phyloP scores from a whole-genome alignment of 2,329 filamentous ascomycete species.

The Amphichorda felina region DNA sequence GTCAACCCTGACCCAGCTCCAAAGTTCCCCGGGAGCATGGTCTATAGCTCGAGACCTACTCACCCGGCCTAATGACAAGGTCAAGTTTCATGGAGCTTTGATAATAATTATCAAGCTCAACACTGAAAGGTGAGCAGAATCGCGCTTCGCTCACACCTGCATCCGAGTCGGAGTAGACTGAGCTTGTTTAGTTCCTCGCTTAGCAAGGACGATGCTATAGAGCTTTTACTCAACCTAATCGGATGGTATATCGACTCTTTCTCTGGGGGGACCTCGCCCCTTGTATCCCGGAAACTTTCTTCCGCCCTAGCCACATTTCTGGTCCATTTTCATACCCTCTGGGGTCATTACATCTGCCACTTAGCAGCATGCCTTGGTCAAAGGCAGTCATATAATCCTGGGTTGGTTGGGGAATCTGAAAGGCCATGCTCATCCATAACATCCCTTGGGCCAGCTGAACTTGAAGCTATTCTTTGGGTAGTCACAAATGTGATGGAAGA shows the following conservation, averaged over 20 bases:
- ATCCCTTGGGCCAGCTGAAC: conserved; percentile 29
- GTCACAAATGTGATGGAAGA: conserved; percentile 24
- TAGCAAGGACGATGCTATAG: conserved; percentile 42
- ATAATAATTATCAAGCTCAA: conserved; percentile 94
- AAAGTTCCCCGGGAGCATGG: conserved; percentile 76
- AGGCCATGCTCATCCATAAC: conserved; percentile 29
- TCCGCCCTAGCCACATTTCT: conserved; percentile 69
- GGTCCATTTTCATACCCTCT: conserved; percentile 55
- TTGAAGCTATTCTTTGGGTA: conserved; percentile 54
- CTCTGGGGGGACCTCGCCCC: conserved; percentile 35
- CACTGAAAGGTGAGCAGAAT: conserved; percentile 55
- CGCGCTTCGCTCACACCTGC: neutral
- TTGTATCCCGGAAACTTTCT: conserved; percentile 64
- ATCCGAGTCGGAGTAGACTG: conserved; percentile 3
- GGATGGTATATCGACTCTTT: conserved; percentile 49
- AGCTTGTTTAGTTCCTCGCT: conserved; percentile 29
- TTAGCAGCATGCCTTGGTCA: conserved; percentile 41
- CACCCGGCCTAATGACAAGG: conserved; percentile 54
- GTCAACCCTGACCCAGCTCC: conserved; percentile 64
- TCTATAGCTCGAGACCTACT: conserved; percentile 69
- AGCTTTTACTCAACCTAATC: conserved; percentile 48
- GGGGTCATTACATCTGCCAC: conserved; percentile 54
- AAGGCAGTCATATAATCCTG: conserved; percentile 5
- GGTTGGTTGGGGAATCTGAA: neutral
- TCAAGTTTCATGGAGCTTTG: conserved; percentile 85